Percentiles rank a stretch among this genome's conserved stretches.
phyloP scores from a whole-genome alignment of 169 alveolate genomes.

The Miamiensis avidus region DNA sequence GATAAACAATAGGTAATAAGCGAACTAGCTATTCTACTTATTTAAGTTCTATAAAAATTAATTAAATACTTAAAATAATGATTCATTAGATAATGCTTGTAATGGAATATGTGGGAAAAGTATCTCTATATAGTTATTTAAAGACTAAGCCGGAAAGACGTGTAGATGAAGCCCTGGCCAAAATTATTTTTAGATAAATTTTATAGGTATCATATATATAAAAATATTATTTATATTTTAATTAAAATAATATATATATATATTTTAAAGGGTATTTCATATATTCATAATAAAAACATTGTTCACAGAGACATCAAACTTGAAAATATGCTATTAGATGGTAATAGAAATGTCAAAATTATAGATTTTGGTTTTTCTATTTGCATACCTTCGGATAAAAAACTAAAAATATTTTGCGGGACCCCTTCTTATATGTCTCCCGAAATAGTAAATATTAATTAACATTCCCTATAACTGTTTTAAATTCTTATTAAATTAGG shows the following conservation, averaged over 20 bases:
- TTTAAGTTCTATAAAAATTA: conserved; percentile 46
- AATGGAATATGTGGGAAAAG: conserved; percentile 55
- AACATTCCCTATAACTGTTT: too few species aligned
- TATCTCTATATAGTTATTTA: conserved; percentile 32
- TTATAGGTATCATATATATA: conserved; percentile 51
- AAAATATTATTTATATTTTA: conserved; percentile 19
- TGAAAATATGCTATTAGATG: conserved; percentile 75
- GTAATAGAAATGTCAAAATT: conserved; percentile 67
- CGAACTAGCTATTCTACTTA: conserved; percentile 30
- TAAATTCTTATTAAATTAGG: not conserved
- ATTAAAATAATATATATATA: not conserved
- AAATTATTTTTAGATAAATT: conserved; percentile 57
- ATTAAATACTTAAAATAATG: conserved; percentile 46
- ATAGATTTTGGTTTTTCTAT: conserved; percentile 89
- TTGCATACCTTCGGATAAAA: conserved; percentile 61
- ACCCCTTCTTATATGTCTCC: conserved; percentile 91
- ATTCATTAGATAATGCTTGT: conserved; percentile 53
- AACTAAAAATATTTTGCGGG: conserved; percentile 83
- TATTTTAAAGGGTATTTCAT: conserved; percentile 64
- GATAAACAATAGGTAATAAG: conserved; percentile 54
- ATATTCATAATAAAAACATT: conserved; percentile 55
- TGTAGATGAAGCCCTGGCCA: conserved; percentile 73
- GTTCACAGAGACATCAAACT: conserved; percentile 72
- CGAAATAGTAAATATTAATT: conserved; percentile 57
- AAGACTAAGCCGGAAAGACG: conserved; percentile 57